phyloP scores from a whole-genome alignment of 176 grass and related monocot species.

The Zea luxurians region DNA sequence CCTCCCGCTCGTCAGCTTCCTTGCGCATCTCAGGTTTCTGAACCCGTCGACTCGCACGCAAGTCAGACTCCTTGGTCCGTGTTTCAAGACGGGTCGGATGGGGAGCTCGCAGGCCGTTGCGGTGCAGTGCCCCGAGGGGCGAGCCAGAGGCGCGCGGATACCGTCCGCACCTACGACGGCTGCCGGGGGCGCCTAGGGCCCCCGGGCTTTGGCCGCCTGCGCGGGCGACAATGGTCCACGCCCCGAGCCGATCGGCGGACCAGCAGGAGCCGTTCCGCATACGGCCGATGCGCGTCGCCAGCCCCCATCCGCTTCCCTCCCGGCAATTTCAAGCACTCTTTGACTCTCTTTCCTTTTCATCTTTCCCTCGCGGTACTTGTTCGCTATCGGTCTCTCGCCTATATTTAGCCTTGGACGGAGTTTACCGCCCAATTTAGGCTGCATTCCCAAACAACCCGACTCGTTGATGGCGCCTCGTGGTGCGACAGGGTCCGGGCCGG shows the following conservation, averaged over 20 bases:
- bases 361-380: slow-evolving; percentile 55
- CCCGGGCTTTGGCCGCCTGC: too few species aligned
- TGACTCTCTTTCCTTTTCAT: slow-evolving; percentile 72
- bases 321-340: slow-evolving; percentile 69
- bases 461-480: slow-evolving; percentile 51
- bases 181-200: too few species aligned
- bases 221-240: too few species aligned
- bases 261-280: not conserved
- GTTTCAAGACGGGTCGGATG: too few species aligned
- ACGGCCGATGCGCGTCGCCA: slow-evolving; percentile 36
- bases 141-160: too few species aligned
- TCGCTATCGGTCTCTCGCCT: slow-evolving; percentile 44
- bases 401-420: slow-evolving; percentile 62
- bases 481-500: slow-evolving; percentile 48
- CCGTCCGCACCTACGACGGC: too few species aligned
- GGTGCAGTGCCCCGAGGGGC: too few species aligned
- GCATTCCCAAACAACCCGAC: slow-evolving; percentile 59
- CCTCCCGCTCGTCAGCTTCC: not conserved
- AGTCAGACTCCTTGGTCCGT: too few species aligned
- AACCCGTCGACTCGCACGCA: too few species aligned
- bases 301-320: slow-evolving; percentile 68
- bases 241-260: not conserved
- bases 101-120: too few species aligned
- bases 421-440: slow-evolving; percentile 50
- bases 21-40: too few species aligned